These are phyloP conservation scores for Micractinium sp. DNA, from an alignment of 139 green algal species.

Conservation along the genomic window DNA sequence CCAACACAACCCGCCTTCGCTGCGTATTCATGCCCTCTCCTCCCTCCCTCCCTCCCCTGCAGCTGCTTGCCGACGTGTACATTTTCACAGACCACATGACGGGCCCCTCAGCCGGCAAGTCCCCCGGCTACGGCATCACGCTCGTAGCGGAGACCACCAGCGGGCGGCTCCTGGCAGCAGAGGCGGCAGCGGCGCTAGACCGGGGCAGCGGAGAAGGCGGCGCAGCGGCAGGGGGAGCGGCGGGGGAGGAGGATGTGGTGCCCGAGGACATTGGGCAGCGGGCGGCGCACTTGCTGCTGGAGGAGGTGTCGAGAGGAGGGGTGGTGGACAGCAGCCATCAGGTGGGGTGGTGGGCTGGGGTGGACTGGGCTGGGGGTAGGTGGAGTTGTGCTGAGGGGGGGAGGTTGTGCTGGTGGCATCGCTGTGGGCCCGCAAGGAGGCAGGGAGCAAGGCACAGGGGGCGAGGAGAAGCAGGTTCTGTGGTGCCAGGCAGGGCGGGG, in stretches of 20 bases:
- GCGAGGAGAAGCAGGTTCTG: too few relatives aligned
- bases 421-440: too few relatives aligned
- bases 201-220: not conserved
- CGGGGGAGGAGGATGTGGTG: conserved; percentile 51
- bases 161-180: conserved; percentile 81
- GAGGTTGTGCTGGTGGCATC: not conserved
- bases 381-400: too few relatives aligned
- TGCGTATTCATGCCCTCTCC: not conserved
- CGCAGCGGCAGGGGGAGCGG: not conserved
- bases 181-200: conserved; percentile 54
- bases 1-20: too few relatives aligned
- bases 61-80: conserved; percentile 96
- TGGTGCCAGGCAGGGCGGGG: not conserved
- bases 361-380: too few relatives aligned
- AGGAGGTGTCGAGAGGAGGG: conserved; percentile 90
- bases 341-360: not conserved
- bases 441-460: too few relatives aligned
- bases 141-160: conserved; percentile 97
- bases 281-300: conserved; percentile 83
- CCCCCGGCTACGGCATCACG: conserved; percentile 93
- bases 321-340: conserved; percentile 81
- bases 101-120: conserved; percentile 70
- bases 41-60: not conserved
- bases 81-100: conserved; percentile 97
- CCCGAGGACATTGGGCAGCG: conserved; percentile 88